Conservation (phyloP, 2,329 filamentous ascomycete species). For the Neodidymelliopsis sp. region DNA sequence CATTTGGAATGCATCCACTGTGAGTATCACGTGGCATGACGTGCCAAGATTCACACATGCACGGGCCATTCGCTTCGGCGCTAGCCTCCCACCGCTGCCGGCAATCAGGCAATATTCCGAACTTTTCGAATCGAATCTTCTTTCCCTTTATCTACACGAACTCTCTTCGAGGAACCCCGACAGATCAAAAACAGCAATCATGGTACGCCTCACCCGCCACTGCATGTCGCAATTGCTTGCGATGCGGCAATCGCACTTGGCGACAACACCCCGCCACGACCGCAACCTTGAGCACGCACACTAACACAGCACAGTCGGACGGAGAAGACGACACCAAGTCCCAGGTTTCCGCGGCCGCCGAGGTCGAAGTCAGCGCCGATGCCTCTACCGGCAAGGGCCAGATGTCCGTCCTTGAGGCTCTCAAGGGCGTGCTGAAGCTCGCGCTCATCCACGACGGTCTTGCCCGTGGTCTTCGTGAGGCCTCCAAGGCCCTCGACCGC, state of each 20-base stretch:
- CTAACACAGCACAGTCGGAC: conserved; percentile 77
- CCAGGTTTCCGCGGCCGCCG: conserved; percentile 77
- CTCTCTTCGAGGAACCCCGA: conserved; percentile 57
- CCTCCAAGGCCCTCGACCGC: conserved; percentile 97
- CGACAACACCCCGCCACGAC: conserved; percentile 5
- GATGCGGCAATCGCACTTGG: background rate
- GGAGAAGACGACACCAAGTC: conserved; percentile 99
- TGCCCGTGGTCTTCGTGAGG: conserved; percentile 96
- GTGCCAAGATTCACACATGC: conserved; percentile 6
- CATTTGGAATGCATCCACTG: no score
- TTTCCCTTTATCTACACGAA: conserved; percentile 31
- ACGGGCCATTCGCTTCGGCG: conserved; percentile 6
- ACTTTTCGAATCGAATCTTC: conserved; percentile 20
- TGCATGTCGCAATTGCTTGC: background rate
- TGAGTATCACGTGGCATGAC: background rate
- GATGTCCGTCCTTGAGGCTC: conserved; percentile 97
- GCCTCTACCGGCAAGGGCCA: conserved; percentile 78
- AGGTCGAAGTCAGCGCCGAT: conserved; percentile 97
- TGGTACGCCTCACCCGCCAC: conserved; percentile 42
- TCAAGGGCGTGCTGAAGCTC: conserved; percentile 99
- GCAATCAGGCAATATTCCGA: conserved; percentile 7
- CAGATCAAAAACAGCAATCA: conserved; percentile 50
- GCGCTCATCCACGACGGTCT: conserved; percentile 99
- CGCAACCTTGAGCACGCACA: background rate
- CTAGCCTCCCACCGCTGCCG: conserved; percentile 10